Base-by-base conservation (phyloP, 805 yeast species). In the Saccharomycopsis amapae region DNA sequence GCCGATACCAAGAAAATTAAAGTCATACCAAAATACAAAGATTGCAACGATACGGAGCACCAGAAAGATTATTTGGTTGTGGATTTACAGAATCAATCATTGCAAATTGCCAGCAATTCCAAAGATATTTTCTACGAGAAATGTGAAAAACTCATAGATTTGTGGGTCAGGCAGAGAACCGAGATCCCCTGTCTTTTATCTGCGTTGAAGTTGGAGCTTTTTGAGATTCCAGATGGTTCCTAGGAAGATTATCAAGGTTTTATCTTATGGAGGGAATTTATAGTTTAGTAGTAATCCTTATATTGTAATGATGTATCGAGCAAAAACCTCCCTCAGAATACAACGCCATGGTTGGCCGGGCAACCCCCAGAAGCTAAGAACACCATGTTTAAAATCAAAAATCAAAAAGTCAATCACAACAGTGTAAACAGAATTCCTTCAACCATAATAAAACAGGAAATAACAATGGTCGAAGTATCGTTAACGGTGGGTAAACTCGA, bases 401-500 rank as follows among this genome's bases (percentile, higher is more conserved):
- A n/a, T n/a, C n/a, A n/a, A n/a, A n/a, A n/a, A n/a, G n/a, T n/a
- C n/a, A n/a, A n/a, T n/a, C n/a, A n/a, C n/a, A n/a, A n/a, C n/a
- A n/a, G n/a, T n/a, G n/a, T n/a, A n/a, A n/a, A n/a, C n/a, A n/a
- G n/a, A n/a, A n/a, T n/a, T n/a, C n/a, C n/a, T n/a, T n/a, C n/a
- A n/a, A n/a, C n/a, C n/a, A n/a, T n/a, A n/a, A n/a, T n/a, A n/a
- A n/a, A 34, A 34, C 18, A 34, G 10, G 10, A 34, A 12, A 34
- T 34, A 12, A n/a, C 38, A 17, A 82, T 83, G 86, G 94, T 88
- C 26, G 93, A 87, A 64, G 96, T 89, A 9, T 82, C 94, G 36
- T 73, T 90, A 32, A 89, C 97, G 0, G 97, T 93, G 18, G 98
- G 97, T 40, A 89, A 89, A 66, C 72, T 90, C 38, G 98, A 93